phyloP scores from a whole-genome alignment of 2,329 filamentous ascomycete genomes.

The Coleophoma cylindrospora region DNA sequence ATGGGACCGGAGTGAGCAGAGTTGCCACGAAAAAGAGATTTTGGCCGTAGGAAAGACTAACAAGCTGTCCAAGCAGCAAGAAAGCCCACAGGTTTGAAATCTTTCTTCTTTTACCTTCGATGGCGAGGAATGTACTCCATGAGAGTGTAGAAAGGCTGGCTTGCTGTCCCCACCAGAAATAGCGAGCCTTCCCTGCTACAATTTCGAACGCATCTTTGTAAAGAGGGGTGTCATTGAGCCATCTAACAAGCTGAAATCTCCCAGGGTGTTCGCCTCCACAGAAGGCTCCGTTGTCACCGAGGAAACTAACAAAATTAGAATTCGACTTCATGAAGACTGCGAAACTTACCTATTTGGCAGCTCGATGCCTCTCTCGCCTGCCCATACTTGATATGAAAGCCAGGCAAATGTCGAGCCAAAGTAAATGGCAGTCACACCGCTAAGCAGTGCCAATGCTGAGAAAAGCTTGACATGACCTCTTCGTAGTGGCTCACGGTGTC shows the following conservation, averaged over 20 bases:
- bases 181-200: conserved; percentile 45
- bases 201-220: conserved; percentile 40
- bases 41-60: conserved; percentile 56
- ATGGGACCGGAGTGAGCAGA: conserved; percentile 47
- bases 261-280: conserved; percentile 23
- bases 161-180: conserved; percentile 60
- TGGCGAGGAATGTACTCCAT: conserved; percentile 51
- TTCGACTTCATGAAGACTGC: background rate
- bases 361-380: conserved; percentile 31
- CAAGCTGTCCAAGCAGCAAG: conserved; percentile 51
- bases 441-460: conserved; percentile 37
- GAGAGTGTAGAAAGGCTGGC: conserved; percentile 48
- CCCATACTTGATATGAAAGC: conserved; percentile 46
- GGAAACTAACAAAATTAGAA: conserved; percentile 12
- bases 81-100: conserved; percentile 52
- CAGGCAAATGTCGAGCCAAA: conserved; percentile 37
- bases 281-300: conserved; percentile 24
- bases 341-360: conserved; percentile 31
- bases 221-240: conserved; percentile 21
- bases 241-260: conserved; percentile 20
- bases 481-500: conserved; percentile 25
- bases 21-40: conserved; percentile 59
- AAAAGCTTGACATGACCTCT: conserved; percentile 31
- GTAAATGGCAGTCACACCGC: conserved; percentile 37
- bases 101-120: conserved; percentile 52